phyloP scores from a whole-genome alignment of 1,139 yeast species.

The Saccharomycopsis phalli region DNA sequence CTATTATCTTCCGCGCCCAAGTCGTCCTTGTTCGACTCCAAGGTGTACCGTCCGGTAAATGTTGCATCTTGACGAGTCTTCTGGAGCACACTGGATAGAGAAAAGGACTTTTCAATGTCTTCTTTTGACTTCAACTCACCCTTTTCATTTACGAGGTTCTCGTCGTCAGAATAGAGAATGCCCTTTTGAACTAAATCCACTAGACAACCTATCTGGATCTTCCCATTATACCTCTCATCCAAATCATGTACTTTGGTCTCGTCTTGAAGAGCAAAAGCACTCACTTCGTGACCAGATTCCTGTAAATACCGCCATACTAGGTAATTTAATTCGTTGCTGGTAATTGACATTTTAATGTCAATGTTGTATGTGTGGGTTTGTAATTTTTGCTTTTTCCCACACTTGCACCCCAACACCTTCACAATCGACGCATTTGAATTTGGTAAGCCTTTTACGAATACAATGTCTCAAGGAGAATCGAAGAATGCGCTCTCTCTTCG shows the following conservation, averaged over 20 bases:
- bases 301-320: conserved; percentile 89
- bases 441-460: conserved; percentile 2
- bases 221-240: conserved; percentile 42
- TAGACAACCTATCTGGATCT: conserved; percentile 63
- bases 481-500: conserved; percentile 13
- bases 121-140: conserved; percentile 27
- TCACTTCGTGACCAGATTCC: conserved; percentile 71
- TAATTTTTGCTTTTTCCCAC: background rate
- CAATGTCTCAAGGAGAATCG: conserved; percentile 8
- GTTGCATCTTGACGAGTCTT: conserved; percentile 17
- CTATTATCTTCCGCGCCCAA: conserved; percentile 24
- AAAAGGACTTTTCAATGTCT: conserved; percentile 26
- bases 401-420: background rate
- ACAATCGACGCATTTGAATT: background rate
- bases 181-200: conserved; percentile 84
- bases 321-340: conserved; percentile 81
- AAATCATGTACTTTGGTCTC: conserved; percentile 56
- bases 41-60: conserved; percentile 28
- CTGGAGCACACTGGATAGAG: conserved; percentile 31
- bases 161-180: conserved; percentile 56
- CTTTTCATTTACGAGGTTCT: conserved; percentile 33
- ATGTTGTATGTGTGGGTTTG: background rate
- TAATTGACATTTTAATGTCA: conserved; percentile 51
- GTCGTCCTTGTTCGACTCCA: conserved; percentile 22
- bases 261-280: conserved; percentile 76